Percentiles rank a stretch among this genome's conserved stretches.
phyloP scores from a whole-genome alignment of 2,329 filamentous ascomycete species.

The Aspergillus tamarii region DNA sequence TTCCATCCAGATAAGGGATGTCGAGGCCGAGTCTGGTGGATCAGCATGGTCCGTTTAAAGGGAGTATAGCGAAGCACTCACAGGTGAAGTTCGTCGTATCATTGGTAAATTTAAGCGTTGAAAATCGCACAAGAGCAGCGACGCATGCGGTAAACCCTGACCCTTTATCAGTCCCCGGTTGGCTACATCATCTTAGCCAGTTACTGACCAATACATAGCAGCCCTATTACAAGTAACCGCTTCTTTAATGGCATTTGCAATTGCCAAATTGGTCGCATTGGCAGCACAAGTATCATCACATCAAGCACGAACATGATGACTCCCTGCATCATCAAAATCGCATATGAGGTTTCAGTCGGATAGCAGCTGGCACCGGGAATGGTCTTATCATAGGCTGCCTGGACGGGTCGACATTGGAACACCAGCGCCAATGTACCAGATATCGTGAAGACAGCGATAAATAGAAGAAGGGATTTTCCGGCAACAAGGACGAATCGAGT shows the following conservation, averaged over 20 bases:
- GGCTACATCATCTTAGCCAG: neutral
- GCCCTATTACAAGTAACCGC: conserved; percentile 8
- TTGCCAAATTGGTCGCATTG: conserved; percentile 23
- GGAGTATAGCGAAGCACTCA: conserved; percentile 5
- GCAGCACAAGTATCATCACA: conserved; percentile 22
- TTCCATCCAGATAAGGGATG: conserved; percentile 26
- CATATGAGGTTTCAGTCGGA: conserved; percentile 10
- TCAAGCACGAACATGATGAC: conserved; percentile 25
- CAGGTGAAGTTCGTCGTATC: conserved; percentile 23
- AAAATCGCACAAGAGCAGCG: conserved; percentile 23
- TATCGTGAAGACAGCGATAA: conserved; percentile 16
- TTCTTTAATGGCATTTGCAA: conserved; percentile 24
- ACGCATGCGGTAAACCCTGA: conserved; percentile 20
- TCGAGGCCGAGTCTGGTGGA: conserved; percentile 18
- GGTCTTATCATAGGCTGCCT: conserved; percentile 17
- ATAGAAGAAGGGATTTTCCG: conserved; percentile 16
- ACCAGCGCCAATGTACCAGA: conserved; percentile 17
- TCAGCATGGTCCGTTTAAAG: neutral
- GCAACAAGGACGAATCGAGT: conserved; percentile 9
- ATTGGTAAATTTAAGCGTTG: conserved; percentile 18
- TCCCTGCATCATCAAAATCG: conserved; percentile 19
- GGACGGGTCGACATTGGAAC: conserved; percentile 19
- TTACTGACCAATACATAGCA: conserved; percentile 13
- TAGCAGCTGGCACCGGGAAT: conserved; percentile 14
- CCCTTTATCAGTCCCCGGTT: neutral